Evolutionary conservation across 441 rosid species (phyloP), one percentile per base, ranked within the genome.

Genomic region (Eutrema salsugineum): DNA sequence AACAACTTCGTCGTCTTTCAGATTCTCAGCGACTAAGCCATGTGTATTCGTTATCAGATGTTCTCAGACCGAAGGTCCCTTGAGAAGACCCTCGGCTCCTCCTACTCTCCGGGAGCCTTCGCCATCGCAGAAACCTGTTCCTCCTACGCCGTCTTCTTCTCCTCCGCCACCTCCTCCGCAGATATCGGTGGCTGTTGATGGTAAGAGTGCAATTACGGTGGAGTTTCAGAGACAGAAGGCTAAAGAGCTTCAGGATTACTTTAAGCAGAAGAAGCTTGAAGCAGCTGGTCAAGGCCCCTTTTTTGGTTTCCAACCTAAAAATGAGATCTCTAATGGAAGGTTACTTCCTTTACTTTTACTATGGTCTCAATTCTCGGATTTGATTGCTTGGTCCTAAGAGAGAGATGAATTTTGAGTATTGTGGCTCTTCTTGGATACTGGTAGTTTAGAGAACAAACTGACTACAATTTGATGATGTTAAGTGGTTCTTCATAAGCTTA

Each of bases 281-380:
- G 85, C 84, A 69, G 83, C 96, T 42, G 80, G 84, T 84, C 90
- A 83, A 64, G 97, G 95, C 14, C 97, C 97, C 27, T 90, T 90
- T 80, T 88, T 94, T 78, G 99, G 97, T 39, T 94, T 84, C 65
- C 19, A 89, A 56, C 80, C 78, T 64, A 93, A 91, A 84, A 93
- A 91, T 53, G 98, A 93, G 84, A 89, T 91, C 76, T 38, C 91
- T 50, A 91, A 93, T 78, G 98, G 98, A 74, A 91, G 98, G 98
- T 54, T 24, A 24, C 12, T 42, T 33, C 33, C 30, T 42, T 17
- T 42, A 62, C 46, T 22, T 24, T 12, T 5, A 24, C 8, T 15
- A 36, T 66, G 17, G 58, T 58, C 66, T 32, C 56, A n/a, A 27
- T 27, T 17, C 16, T 63, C 2, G 35, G 11, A 7, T 57, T 56